A percentile compares a stretch with the other conserved stretches of the same genome.
phyloP scores from a whole-genome alignment of 768 basidiomycete species.

The Arthromyces matolae region DNA sequence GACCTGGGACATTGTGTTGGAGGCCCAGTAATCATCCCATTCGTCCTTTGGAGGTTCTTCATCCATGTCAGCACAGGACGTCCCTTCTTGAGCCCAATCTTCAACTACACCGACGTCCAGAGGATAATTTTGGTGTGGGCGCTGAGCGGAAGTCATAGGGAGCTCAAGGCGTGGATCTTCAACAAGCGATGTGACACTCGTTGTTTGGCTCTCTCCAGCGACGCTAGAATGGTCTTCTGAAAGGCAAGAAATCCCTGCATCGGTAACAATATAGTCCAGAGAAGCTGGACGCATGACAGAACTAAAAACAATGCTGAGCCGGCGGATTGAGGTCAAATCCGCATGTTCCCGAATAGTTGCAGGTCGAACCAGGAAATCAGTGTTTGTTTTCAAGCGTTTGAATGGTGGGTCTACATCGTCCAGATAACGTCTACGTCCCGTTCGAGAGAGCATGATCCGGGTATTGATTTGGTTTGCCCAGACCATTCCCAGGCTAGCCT shows the following conservation, averaged over 20 bases:
- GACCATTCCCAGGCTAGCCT: slow-evolving; percentile 81
- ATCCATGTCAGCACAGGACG: slow-evolving; percentile 18
- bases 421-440: slow-evolving; percentile 61
- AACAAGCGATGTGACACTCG: neutral
- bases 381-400: slow-evolving; percentile 26
- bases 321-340: slow-evolving; percentile 57
- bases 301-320: slow-evolving; percentile 76
- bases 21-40: slow-evolving; percentile 46
- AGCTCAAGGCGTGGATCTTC: neutral
- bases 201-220: slow-evolving; percentile 6
- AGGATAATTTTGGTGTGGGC: slow-evolving; percentile 10
- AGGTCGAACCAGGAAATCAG: slow-evolving; percentile 3
- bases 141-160: too few relatives aligned
- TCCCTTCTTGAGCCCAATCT: slow-evolving; percentile 22
- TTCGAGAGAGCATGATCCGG: slow-evolving; percentile 79
- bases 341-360: slow-evolving; percentile 16
- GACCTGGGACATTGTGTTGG: slow-evolving; percentile 32
- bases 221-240: slow-evolving; percentile 17
- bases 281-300: slow-evolving; percentile 53
- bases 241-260: slow-evolving; percentile 47
- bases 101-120: slow-evolving; percentile 14
- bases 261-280: slow-evolving; percentile 73
- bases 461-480: slow-evolving; percentile 94
- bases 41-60: slow-evolving; percentile 36
- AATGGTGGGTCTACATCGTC: slow-evolving; percentile 26